phyloP scores from a whole-genome alignment of 1,284 basidiomycete species.

The Sanghuangporus baumii region DNA sequence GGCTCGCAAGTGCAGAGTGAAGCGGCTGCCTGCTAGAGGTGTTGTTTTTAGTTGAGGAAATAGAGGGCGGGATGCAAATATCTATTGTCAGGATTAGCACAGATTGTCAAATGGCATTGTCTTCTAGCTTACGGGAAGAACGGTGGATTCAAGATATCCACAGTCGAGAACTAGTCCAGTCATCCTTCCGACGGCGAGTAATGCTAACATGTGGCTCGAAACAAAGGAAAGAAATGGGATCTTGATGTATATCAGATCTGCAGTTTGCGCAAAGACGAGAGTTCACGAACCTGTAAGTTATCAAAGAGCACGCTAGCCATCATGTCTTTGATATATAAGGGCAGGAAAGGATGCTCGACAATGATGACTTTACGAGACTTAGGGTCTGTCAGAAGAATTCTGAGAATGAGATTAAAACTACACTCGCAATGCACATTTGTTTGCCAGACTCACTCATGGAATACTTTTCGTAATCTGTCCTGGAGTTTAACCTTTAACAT shows the following conservation, averaged over 20 bases:
- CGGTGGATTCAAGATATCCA: constrained; percentile 86
- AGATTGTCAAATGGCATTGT: not conserved
- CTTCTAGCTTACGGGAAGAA: constrained; percentile 66
- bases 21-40: constrained; percentile 70
- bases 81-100: constrained; percentile 41
- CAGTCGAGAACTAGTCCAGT: constrained; percentile 92
- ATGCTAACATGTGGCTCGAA: constrained; percentile 76
- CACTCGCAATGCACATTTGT: not conserved
- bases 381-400: constrained; percentile 88
- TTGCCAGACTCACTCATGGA: constrained; percentile 66
- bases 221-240: constrained; percentile 92
- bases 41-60: constrained; percentile 78
- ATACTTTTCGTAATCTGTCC: constrained; percentile 66
- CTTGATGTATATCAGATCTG: constrained; percentile 34
- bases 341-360: constrained; percentile 85
- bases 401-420: constrained; percentile 31
- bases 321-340: constrained; percentile 81
- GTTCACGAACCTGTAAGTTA: constrained; percentile 69
- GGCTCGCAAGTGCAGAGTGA: constrained; percentile 71
- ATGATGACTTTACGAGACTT: constrained; percentile 91
- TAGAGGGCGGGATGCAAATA: constrained; percentile 82
- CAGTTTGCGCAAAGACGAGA: not conserved
- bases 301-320: constrained; percentile 86
- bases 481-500: constrained; percentile 67
- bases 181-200: constrained; percentile 82